Conservation (phyloP, 192 early-diverging fungal genomes). For the Coemansia sp. region DNA sequence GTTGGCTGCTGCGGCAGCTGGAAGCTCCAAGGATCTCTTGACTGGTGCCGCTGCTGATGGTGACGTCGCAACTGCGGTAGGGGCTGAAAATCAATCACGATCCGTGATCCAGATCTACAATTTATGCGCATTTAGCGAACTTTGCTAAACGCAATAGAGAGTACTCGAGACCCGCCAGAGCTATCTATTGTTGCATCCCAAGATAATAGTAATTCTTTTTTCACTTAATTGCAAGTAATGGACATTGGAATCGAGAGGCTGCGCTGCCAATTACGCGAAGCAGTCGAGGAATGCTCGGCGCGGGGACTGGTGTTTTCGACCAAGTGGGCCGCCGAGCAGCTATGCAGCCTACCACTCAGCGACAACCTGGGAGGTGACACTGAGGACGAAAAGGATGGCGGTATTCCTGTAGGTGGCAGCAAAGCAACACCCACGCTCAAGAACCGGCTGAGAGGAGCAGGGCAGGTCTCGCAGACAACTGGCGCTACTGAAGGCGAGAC, state of each 20-base stretch:
- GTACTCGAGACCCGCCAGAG: too few relatives aligned
- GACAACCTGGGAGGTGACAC: neutral
- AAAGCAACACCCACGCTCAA: constrained; percentile 24
- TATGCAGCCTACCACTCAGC: constrained; percentile 32
- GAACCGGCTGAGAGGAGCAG: constrained; percentile 22
- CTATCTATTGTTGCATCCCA: neutral
- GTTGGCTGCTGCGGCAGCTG: neutral
- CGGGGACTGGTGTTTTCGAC: constrained; percentile 72
- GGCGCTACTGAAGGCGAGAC: neutral
- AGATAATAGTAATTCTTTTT: neutral
- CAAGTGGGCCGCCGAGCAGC: constrained; percentile 70
- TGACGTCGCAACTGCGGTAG: neutral
- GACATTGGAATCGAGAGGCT: constrained; percentile 21
- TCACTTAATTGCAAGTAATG: constrained; percentile 18
- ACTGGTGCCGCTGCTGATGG: neutral
- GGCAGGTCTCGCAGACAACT: constrained; percentile 2
- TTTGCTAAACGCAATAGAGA: neutral
- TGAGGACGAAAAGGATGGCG: neutral
- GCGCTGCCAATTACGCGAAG: constrained; percentile 60
- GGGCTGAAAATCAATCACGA: neutral
- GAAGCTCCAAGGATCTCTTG: neutral
- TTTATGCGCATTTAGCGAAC: neutral
- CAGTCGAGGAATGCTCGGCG: constrained; percentile 67
- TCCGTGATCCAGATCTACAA: neutral
- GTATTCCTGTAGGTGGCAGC: neutral